These are phyloP conservation scores for Pluteus cervinus DNA, from an alignment of 768 basidiomycete genomes.

Conservation along the genomic window DNA sequence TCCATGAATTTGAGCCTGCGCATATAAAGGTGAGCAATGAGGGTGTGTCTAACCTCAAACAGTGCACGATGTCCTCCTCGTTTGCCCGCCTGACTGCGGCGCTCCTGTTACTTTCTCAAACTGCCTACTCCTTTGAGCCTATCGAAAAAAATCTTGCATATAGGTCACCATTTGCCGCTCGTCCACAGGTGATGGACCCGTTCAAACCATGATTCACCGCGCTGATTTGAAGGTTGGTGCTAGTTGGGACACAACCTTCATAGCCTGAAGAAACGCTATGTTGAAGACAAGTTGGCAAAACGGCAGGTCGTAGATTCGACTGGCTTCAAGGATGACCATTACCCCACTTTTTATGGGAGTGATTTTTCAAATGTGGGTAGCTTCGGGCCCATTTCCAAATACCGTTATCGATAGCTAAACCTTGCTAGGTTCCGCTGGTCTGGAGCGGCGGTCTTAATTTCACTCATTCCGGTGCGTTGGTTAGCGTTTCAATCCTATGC, in stretches of 20 bases:
- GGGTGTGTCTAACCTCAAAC: too few species aligned
- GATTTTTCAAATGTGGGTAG: conserved; percentile 41
- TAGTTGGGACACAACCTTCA: conserved; percentile 29
- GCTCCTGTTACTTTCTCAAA: conserved; percentile 7
- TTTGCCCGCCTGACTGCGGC: conserved; percentile 7
- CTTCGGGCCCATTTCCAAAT: neutral
- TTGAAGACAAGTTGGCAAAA: conserved; percentile 26
- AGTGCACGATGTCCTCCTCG: conserved; percentile 6
- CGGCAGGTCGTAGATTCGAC: conserved; percentile 29
- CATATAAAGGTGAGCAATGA: too few species aligned
- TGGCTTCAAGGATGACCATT: conserved; percentile 41
- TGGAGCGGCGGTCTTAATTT: conserved; percentile 48
- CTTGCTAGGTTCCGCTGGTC: conserved; percentile 33
- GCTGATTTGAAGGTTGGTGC: neutral
- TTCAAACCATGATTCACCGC: neutral
- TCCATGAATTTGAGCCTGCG: too few species aligned
- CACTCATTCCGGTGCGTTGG: conserved; percentile 34
- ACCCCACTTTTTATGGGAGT: conserved; percentile 42
- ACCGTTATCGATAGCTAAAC: neutral
- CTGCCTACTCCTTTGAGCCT: conserved; percentile 13
- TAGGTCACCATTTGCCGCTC: conserved; percentile 29
- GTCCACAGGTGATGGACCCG: conserved; percentile 21
- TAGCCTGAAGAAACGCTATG: conserved; percentile 30
- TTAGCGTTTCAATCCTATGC: neutral
- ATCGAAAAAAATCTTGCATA: conserved; percentile 37